Base-by-base conservation (phyloP, 1,139 yeast genomes). In the Scheffersomyces insectosa region DNA sequence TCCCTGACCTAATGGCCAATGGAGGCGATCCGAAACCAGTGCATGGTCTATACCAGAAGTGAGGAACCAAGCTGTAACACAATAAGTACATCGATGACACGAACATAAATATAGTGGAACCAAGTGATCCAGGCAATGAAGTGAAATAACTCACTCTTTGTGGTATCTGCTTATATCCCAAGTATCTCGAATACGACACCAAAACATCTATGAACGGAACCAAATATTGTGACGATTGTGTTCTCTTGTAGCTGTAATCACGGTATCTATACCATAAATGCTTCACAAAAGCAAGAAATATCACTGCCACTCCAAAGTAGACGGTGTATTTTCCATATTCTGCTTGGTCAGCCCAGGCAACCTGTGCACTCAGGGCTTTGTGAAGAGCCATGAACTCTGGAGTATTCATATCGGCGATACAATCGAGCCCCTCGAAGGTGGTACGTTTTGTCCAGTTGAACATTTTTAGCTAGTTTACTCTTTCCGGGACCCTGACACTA, bases 11-110 rank as follows among this genome's bases (percentile, higher is more conserved):
- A 1, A 78, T 74, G 0, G 80, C 82, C 38, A 80, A 50, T n/a
- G 87, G 87, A n/a, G 87, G 84, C 1, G 83, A 70, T 1, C 87
- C 88, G 59, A 82, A 81, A 0, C 79, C 80, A 5, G 61, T 41
- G 56, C 88, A 82, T 0, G 66, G 78, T 49, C 86, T 62, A 52
- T 77, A 78, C 76, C 80, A 81, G 42, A 70, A 70, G 45, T 76
- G 81, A 4, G 86, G 87, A 1, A 68, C 63, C 23, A 72, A 59
- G 38, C 75, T 61, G 54, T 72, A 75, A 42, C 79, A 71, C 10
- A 73, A 55, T 38, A 77, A 50, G 55, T 76, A 82, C n/a, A 79
- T 46, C 2, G 75, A 55, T 1, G 80, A 66, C 0, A 66, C 66
- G 4, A 60, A 43, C 36, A 79, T 55, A 36, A 77, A 58, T n/a